Evolutionary conservation across 768 basidiomycete genomes (phyloP), one percentile per base, ranked within the genome.

Genomic region (Tylopilus plumbeoviolaceoides): DNA sequence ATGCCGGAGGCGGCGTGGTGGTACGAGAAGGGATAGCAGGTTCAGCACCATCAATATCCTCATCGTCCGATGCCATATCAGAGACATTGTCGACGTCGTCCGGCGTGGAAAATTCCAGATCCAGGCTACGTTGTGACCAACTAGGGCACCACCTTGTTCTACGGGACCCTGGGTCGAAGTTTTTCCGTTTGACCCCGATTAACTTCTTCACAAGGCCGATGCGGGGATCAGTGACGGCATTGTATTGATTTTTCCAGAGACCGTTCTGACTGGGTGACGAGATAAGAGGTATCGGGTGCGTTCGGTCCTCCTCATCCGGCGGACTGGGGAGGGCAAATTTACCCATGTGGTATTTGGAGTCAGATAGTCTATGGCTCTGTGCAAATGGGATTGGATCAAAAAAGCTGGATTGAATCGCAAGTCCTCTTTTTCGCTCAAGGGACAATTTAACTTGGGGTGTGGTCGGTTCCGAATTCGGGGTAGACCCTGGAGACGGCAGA

Each of bases 341-440:
- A 28, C 89, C 89, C 23, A 75, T 59, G 46, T 68, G 65, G 60
- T 93, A 91, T 70, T 93, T 93, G 10, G 81, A 81, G 63, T 92
- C 89, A 14, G 81, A 74, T 14, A 74, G 58, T 17, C 78, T 75
- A 63, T 91, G 85, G 41, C 77, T 80, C 10, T 74, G 66, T 0
- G 85, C 79, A 54, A 93, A 91, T 0, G 85, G 82, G 23, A 93
- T 87, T 0, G 90, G 83, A 35, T 89, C 86, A 55, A 90, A 92
- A 25, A 70, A 65, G 47, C 57, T 62, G 63, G 59, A 56, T 67
- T 54, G 47, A 50, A 23, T 55, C 36, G 55, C 9, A 4, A 51
- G 12, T 55, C 65, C 48, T 54, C 54, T 54, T 58, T 46, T 41
- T 56, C 58, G 38, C 38, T 60, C 61, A 42, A 58, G 58, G 20